Evolutionary conservation across 75 land plant species (phyloP), one percentile per base, ranked within the genome.

Genomic region (Pseudotsuga menziesii): DNA sequence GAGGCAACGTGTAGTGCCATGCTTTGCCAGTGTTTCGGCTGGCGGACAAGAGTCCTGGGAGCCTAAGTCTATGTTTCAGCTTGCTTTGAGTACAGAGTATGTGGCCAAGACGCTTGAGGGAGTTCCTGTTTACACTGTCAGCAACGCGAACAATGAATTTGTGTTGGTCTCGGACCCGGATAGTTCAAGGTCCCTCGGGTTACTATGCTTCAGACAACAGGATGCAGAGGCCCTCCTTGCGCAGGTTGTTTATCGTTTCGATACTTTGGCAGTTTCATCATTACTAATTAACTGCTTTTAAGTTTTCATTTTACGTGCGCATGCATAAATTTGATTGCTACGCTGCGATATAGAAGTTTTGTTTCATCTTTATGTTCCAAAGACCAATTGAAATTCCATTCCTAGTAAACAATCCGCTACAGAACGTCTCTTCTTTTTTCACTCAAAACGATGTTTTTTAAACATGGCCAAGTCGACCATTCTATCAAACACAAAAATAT

Each of bases 101-200:
- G 98, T 97, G 55, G 87, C 94, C 25, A 88, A 84, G 83, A 85
- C 87, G 58, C 84, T 97, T 17, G 81, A 81, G 36, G 98, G 96
- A 9, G 94, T 97, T 23, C 77, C 91, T 12, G 93, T 97, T 22
- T 97, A 92, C 78, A 92, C 99, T 2, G 99, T 97, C 35, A 88
- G 98, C 87, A 97, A 94, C 29, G 62, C 92, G 4, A 83, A 84
- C 71, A 97, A 95, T 62, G 99, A 97, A 83, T 97, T 97, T 72
- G 98, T 97, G 67, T 90, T 97, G 74, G 69, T 97, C 29, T 97
- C 99, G 16, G 96, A 97, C 78, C 88, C 95, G 17, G 83, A 79
- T 32, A 84, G 95, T 26, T 63, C 75, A 57, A 94, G 86, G 80
- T 97, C 99, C 1, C 90, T 97, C 17, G 91, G 99, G 14, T 57